Percentiles rank a stretch among this genome's conserved stretches.
Evolutionary conservation across 345 rosid genomes (phyloP).

Genomic region (Ceriops zippeliana): DNA sequence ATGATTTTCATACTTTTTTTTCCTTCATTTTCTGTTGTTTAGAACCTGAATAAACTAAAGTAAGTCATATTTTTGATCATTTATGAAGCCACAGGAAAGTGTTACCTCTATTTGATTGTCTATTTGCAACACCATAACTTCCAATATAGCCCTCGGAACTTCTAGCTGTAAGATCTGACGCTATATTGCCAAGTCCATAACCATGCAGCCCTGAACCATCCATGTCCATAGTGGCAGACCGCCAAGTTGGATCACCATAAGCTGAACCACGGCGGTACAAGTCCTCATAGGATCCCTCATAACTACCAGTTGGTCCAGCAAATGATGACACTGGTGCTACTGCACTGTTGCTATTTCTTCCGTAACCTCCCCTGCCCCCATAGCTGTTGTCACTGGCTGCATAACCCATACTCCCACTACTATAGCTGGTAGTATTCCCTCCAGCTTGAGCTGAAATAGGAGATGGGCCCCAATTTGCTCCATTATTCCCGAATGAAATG

Average conservation of each 20-base stretch:
- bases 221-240: constrained; percentile 54
- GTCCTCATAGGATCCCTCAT: constrained; percentile 64
- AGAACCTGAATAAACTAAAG: not conserved
- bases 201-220: constrained; percentile 62
- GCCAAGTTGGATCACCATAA: constrained; percentile 80
- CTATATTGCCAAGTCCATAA: constrained; percentile 59
- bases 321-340: constrained; percentile 56
- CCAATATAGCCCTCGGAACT: constrained; percentile 69
- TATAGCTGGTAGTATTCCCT: constrained; percentile 38
- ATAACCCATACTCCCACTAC: constrained; percentile 31
- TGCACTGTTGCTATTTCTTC: constrained; percentile 48
- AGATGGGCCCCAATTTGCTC: constrained; percentile 68
- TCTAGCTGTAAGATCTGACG: constrained; percentile 56
- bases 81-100: constrained; percentile 12
- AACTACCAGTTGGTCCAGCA: constrained; percentile 47
- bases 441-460: constrained; percentile 43
- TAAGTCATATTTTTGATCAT: not conserved
- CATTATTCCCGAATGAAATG: constrained; percentile 58
- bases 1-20: not conserved
- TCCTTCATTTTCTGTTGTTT: not conserved
- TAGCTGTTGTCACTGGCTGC: constrained; percentile 39
- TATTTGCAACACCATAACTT: constrained; percentile 63
- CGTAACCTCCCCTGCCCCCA: constrained; percentile 47
- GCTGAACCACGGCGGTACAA: constrained; percentile 53
- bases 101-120: constrained; percentile 85